Conservation (phyloP, 208 protist species). For the Leishmania tarentolae region DNA sequence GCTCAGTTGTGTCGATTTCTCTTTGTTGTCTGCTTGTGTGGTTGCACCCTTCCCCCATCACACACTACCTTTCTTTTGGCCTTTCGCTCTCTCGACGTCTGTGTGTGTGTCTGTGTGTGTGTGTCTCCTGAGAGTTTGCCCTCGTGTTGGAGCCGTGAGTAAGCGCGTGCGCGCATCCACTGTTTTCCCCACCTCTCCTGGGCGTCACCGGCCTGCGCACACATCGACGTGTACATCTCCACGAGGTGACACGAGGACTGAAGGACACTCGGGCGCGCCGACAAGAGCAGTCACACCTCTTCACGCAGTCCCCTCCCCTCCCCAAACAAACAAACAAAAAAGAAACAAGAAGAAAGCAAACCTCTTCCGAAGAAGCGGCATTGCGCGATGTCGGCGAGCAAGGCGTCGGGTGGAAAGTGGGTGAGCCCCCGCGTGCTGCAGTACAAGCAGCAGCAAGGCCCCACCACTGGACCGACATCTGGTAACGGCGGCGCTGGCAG, state of each 20-base stretch:
- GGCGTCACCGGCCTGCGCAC: not conserved
- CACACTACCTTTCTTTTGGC: not conserved
- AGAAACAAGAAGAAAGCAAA: not conserved
- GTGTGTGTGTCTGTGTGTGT: too few species aligned
- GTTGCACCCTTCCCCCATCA: too few species aligned
- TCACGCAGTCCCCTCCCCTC: too few species aligned
- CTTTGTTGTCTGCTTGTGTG: not conserved
- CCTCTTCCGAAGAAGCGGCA: not conserved
- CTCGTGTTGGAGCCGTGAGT: not conserved
- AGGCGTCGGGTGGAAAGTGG: conserved; percentile 32
- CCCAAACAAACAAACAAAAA: not conserved
- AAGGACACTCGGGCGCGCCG: not conserved
- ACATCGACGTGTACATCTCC: not conserved
- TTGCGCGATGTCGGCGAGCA: conserved; percentile 15
- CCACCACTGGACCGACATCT: conserved; percentile 14
- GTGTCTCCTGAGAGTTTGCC: not conserved
- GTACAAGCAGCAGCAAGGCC: conserved; percentile 42
- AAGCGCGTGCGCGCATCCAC: not conserved
- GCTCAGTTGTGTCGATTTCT: not conserved
- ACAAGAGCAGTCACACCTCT: not conserved
- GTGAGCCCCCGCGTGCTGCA: conserved; percentile 36
- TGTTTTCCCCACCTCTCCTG: not conserved
- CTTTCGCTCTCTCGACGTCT: not conserved
- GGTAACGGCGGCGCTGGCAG: conserved; percentile 25
- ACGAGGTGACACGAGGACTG: not conserved